phyloP scores from a whole-genome alignment of 2,329 filamentous ascomycete genomes.

The Colletotrichum noveboracense region DNA sequence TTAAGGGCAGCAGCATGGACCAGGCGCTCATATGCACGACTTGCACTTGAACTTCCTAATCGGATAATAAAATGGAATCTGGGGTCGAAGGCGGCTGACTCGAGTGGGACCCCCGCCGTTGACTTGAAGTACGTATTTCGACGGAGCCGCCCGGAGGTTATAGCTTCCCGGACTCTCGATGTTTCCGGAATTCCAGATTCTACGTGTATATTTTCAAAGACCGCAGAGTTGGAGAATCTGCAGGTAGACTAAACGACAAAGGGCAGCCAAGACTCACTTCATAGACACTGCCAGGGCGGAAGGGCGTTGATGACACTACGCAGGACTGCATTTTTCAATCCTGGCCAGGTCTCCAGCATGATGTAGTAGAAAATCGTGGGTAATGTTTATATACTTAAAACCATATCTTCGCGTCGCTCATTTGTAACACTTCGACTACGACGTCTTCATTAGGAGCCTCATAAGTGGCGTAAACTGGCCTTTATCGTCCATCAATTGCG shows the following conservation, averaged over 20 bases:
- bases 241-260: background rate
- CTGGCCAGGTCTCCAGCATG: background rate
- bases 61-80: background rate
- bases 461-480: constrained; percentile 41
- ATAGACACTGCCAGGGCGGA: background rate
- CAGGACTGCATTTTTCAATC: background rate
- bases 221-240: background rate
- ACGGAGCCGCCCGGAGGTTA: background rate
- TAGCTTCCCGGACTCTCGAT: background rate
- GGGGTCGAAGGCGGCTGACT: background rate
- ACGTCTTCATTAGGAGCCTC: constrained; percentile 11
- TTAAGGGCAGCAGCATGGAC: background rate
- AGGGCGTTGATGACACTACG: background rate
- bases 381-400: background rate
- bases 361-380: background rate
- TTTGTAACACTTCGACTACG: background rate
- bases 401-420: background rate
- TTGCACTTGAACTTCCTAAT: background rate
- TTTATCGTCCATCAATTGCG: constrained; percentile 48
- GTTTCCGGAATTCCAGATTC: background rate
- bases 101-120: background rate
- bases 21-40: background rate
- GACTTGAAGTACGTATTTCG: background rate
- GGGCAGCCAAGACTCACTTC: background rate
- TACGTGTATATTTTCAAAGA: background rate